Percentiles rank a stretch among this genome's conserved stretches.
Conservation (phyloP, 805 yeast genomes). For the Priceomyces medius region DNA sequence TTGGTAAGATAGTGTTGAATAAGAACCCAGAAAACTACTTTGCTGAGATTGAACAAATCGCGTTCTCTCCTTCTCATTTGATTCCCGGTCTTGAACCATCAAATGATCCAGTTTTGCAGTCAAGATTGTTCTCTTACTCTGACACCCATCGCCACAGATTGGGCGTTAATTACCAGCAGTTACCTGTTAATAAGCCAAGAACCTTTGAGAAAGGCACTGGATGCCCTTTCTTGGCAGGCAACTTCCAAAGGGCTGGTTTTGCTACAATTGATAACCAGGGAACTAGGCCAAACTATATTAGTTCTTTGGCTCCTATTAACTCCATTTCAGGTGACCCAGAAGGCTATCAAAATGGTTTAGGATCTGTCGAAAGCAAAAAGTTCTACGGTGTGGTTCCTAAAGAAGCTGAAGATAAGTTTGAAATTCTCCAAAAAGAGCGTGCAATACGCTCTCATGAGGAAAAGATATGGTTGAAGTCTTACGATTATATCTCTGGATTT, state of each 20-base stretch:
- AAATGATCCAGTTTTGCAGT: constrained; percentile 81
- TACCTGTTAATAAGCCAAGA: constrained; percentile 55
- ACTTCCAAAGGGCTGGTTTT: constrained; percentile 23
- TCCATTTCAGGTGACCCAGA: constrained; percentile 19
- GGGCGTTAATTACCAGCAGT: constrained; percentile 65
- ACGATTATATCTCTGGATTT: constrained; percentile 39
- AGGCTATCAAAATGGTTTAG: constrained; percentile 18
- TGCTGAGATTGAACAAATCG: constrained; percentile 71
- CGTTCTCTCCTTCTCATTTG: constrained; percentile 82
- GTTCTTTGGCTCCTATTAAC: constrained; percentile 36
- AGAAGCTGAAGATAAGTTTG: constrained; percentile 21
- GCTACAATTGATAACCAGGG: constrained; percentile 35
- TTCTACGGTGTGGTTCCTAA: constrained; percentile 34
- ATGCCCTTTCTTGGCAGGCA: constrained; percentile 26
- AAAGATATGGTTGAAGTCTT: constrained; percentile 34
- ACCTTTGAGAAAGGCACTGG: constrained; percentile 22
- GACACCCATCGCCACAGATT: constrained; percentile 85
- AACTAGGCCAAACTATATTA: constrained; percentile 50
- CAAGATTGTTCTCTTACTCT: constrained; percentile 78
- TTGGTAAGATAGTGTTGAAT: constrained; percentile 55
- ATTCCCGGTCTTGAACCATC: constrained; percentile 81
- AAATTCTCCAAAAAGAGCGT: constrained; percentile 27
- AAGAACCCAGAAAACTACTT: constrained; percentile 54
- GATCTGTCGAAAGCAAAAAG: constrained; percentile 20
- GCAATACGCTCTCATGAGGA: constrained; percentile 35